Base-by-base conservation (phyloP, 139 green algal genomes). In the Monoraphidium neglectum region DNA sequence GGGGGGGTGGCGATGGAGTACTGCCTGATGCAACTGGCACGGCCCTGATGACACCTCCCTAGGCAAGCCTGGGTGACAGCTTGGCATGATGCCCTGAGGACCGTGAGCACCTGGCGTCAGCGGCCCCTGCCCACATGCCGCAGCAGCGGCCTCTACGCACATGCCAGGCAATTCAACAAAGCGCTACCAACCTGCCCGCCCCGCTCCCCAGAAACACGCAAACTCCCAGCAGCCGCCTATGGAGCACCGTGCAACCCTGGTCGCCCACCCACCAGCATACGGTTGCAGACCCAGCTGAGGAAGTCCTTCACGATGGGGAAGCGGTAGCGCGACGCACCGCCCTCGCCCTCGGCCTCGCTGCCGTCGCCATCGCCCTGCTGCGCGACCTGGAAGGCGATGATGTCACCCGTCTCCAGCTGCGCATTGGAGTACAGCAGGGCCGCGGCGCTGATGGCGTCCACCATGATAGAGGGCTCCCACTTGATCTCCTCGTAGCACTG, bases 401-500 rank as follows among this genome's bases (percentile, higher is more conserved):
- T 97, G 83, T 98, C 95, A 3, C 95, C 95, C 64, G 95, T 70
- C 82, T 98, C 85, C 32, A 98, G 84, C 86, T 93, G 82, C 1
- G 82, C 21, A 53, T 76, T 18, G 37, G 40, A 21, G 30, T 61
- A 24, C 35, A 77, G 72, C 28, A 37, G 23, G 28, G 15, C 13
- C 13, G 56, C 21, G 2, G 33, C 10, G 3, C 83, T 32, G 24
- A 94, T 64, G 12, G 33, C 2, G 10, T 94, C 83, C 32, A 93
- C 87, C 87, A 96, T 94, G 33, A 98, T 85, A 12, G 51, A 78
- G 3, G 95, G 95, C 61, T 97, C 89, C 70, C 86, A 94, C 85
- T 98, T 98, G 38, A 99, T 85, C 86, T 99, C 95, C 90, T 99
- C 94, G 53, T 77, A 93, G 23, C 84, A 21, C 49, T 84, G 26